Evolutionary conservation across 108 stramenopile genomes (phyloP).

Genomic region (Skeletonema grethae): DNA sequence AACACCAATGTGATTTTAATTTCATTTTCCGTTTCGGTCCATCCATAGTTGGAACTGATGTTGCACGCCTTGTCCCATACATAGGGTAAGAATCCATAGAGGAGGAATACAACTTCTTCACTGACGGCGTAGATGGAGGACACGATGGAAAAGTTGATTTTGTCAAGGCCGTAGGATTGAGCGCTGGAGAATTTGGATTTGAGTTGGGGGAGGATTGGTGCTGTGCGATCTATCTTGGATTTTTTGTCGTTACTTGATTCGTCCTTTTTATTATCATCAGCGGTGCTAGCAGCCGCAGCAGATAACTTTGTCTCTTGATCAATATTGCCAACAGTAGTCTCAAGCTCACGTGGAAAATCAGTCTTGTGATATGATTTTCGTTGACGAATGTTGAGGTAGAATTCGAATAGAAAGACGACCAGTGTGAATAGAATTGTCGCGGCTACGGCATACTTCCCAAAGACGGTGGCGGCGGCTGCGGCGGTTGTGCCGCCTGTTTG

Average conservation of each 20-base stretch:
- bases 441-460: constrained; percentile 30
- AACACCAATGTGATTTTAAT: constrained; percentile 88
- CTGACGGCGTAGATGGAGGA: constrained; percentile 67
- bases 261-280: background rate
- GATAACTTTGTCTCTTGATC: constrained; percentile 41
- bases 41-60: constrained; percentile 50
- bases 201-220: constrained; percentile 80
- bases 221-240: constrained; percentile 40
- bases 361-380: constrained; percentile 71
- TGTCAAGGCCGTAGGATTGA: constrained; percentile 89
- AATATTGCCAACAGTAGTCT: constrained; percentile 65
- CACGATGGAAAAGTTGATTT: constrained; percentile 88
- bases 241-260: constrained; percentile 26
- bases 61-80: constrained; percentile 70
- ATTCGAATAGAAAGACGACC: constrained; percentile 71
- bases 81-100: constrained; percentile 83
- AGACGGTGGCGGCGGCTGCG: background rate
- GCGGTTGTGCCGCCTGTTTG: constrained; percentile 6
- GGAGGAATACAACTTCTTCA: constrained; percentile 72
- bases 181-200: constrained; percentile 80
- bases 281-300: background rate
- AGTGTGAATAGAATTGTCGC: constrained; percentile 77
- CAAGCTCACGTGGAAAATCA: constrained; percentile 67
- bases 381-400: constrained; percentile 71
- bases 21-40: constrained; percentile 64